Evolutionary conservation across 1,139 yeast genomes (phyloP), one percentile per base, ranked within the genome.

Genomic region (Pichia sp.): DNA sequence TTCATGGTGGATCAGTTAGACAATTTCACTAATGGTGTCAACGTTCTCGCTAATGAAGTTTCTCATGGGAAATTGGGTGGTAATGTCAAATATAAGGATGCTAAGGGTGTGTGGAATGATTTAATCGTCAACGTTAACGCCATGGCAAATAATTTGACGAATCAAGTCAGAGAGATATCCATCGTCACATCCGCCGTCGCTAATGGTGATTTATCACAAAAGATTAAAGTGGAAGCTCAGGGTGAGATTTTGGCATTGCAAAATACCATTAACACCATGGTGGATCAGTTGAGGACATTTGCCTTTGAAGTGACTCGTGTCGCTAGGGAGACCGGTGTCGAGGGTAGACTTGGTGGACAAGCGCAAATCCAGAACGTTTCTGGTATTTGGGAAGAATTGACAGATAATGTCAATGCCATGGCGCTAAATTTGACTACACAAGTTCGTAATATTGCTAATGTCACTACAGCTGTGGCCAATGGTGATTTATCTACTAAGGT

Each of bases 361-460:
- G 94, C 94, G 2, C 74, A 79, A 42, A 82, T 84, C 40, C 84
- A 76, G 45, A 82, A 81, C 47, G 93, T 83, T 32, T 87, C 81
- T 55, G 94, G 94, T 47, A 84, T 85, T 41, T 84, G 94, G 94
- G 77, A 81, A 53, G 94, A 84, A 59, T 67, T 84, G 37, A 83
- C 94, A 5, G 94, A 84, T 59, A 84, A 84, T 53, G 94, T 84
- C 41, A 84, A 84, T 54, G 94, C 94, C 32, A 84, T 84, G 94
- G 94, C 94, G 20, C 69, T 81, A 35, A 84, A 84, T 58, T 68
- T 84, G 53, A 84, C 94, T 1, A 83, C 86, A 27, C 94, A 84
- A 59, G 94, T 84, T 46, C 71, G 94, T 64, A 82, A 84, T 59
- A 85, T 85, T 49, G 94, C 94, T 24, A 84, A 83, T 53, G 95